Conservation (phyloP, 352 stramenopile species). For the Globisporangium ultimum region DNA sequence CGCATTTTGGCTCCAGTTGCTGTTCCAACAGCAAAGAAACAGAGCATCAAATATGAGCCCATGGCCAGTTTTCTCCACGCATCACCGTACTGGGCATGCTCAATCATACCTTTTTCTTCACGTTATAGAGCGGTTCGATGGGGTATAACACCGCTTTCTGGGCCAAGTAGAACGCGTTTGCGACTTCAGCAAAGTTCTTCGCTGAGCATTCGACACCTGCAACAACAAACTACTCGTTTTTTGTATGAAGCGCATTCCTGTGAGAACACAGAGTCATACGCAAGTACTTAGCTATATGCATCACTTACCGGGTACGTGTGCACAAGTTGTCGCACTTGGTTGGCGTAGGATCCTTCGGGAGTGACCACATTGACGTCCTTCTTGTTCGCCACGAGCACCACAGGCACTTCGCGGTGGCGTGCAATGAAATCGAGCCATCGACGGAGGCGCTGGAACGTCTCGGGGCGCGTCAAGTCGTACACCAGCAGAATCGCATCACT, state of each 20-base stretch:
- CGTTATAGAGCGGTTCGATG: conserved; percentile 84
- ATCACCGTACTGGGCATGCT: neutral
- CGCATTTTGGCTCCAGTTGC: conserved; percentile 77
- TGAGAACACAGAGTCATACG: neutral
- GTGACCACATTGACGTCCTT: conserved; percentile 77
- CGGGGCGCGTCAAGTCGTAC: conserved; percentile 80
- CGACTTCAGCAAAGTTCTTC: conserved; percentile 86
- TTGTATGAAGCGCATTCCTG: too few relatives aligned
- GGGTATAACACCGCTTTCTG: conserved; percentile 90
- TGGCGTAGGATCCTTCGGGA: conserved; percentile 58
- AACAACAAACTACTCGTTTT: conserved; percentile 61
- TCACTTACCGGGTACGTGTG: conserved; percentile 62
- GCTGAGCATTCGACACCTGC: conserved; percentile 83
- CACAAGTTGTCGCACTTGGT: conserved; percentile 64
- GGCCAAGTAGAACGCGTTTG: conserved; percentile 84
- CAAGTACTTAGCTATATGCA: neutral
- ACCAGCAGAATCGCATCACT: conserved; percentile 86
- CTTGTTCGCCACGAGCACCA: conserved; percentile 89
- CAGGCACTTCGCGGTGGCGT: conserved; percentile 83
- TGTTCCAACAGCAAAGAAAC: conserved; percentile 15
- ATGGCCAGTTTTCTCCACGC: neutral
- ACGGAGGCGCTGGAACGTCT: conserved; percentile 81
- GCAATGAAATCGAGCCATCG: conserved; percentile 86
- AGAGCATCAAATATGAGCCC: neutral
- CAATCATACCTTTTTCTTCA: conserved; percentile 61